These are phyloP conservation scores for Lomentospora prolificans DNA, from an alignment of 2,329 filamentous ascomycete genomes.

Conservation along the genomic window DNA sequence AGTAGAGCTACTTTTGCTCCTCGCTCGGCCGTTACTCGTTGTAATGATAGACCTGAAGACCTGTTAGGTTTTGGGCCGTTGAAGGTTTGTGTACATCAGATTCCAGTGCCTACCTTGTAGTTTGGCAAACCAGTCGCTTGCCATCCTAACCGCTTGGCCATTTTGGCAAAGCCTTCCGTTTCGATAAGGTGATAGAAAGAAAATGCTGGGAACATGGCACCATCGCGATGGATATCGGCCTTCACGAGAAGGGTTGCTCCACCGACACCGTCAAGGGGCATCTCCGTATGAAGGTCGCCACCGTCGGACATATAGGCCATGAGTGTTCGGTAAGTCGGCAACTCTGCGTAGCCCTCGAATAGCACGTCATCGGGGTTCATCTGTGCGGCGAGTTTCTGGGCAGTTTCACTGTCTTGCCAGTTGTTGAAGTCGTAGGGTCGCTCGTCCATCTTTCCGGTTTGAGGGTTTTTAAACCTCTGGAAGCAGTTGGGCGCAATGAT, in stretches of 20 bases:
- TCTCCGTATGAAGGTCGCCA: conserved; percentile 49
- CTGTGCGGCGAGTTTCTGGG: conserved; percentile 61
- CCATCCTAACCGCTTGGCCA: conserved; percentile 85
- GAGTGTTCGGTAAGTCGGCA: conserved; percentile 82
- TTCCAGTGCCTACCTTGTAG: conserved; percentile 66
- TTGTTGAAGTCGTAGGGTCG: conserved; percentile 95
- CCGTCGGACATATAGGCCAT: conserved; percentile 73
- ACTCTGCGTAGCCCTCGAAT: conserved; percentile 84
- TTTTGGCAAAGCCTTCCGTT: conserved; percentile 96
- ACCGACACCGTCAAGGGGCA: conserved; percentile 84
- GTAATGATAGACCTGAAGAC: conserved; percentile 69
- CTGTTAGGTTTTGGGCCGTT: neutral
- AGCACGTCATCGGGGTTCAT: conserved; percentile 91
- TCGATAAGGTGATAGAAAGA: conserved; percentile 95
- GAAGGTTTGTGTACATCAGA: neutral
- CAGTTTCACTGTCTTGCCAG: conserved; percentile 83
- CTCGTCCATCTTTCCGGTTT: conserved; percentile 60
- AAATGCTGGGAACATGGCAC: conserved; percentile 97
- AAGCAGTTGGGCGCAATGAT: conserved; percentile 94
- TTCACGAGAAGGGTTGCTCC: conserved; percentile 89
- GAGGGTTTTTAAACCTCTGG: conserved; percentile 67
- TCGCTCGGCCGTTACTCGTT: conserved; percentile 53
- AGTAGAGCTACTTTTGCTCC: neutral
- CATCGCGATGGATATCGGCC: conserved; percentile 91
- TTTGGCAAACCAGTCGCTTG: conserved; percentile 82